phyloP scores from a whole-genome alignment of 768 basidiomycete species.

The Mycena crocata region DNA sequence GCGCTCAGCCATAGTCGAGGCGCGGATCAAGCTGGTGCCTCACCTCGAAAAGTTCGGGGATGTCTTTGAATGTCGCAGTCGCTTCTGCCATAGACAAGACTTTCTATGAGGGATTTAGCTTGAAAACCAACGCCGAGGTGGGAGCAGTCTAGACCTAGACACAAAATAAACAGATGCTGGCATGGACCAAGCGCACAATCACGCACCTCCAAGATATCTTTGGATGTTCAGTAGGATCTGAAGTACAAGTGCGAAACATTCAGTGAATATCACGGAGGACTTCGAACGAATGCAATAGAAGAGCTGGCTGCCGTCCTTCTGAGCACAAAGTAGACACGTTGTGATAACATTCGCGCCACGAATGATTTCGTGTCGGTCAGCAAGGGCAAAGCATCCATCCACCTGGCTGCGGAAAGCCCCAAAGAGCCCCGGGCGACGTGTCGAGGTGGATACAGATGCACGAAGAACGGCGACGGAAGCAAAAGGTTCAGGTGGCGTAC shows the following conservation, averaged over 20 bases:
- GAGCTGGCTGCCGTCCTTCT: background rate
- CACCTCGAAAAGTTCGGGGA: slow-evolving; percentile 97
- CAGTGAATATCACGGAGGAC: background rate
- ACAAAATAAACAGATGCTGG: background rate
- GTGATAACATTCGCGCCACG: slow-evolving; percentile 4
- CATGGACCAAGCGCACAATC: background rate
- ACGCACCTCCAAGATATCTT: slow-evolving; percentile 13
- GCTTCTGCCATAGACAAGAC: slow-evolving; percentile 65
- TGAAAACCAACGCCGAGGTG: background rate
- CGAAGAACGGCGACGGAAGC: background rate
- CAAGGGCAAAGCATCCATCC: too few relatives aligned
- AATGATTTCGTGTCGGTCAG: background rate
- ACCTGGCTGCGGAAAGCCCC: background rate
- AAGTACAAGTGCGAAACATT: background rate
- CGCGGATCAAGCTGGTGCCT: slow-evolving; percentile 28
- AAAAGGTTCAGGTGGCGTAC: slow-evolving; percentile 1
- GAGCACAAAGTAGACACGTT: slow-evolving; percentile 13
- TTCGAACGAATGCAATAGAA: background rate
- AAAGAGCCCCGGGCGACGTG: background rate
- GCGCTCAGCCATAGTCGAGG: slow-evolving; percentile 18
- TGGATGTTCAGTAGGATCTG: slow-evolving; percentile 10
- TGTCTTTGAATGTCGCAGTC: slow-evolving; percentile 83
- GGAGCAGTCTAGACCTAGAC: background rate
- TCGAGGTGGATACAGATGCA: background rate
- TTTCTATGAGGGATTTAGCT: background rate